These are phyloP conservation scores for Didymellaceae sp. DNA, from an alignment of 2,329 filamentous ascomycete species.

Conservation along the genomic window DNA sequence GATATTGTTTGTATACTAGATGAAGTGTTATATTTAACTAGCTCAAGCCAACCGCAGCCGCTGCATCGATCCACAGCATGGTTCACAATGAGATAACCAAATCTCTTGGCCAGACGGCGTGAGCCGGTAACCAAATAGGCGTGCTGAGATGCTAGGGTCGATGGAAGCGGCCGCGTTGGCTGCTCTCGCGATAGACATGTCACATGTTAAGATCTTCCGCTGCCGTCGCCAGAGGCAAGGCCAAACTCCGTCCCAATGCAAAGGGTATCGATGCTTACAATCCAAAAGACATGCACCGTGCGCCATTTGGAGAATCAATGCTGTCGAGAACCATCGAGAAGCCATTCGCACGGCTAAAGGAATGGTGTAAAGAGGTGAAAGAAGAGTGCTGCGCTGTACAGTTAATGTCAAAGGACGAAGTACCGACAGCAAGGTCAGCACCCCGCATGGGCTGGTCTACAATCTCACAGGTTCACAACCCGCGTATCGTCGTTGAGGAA, in stretches of 20 bases:
- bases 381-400: slow-evolving; percentile 13
- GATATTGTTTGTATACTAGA: neutral
- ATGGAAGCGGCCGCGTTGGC: neutral
- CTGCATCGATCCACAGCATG: slow-evolving; percentile 1
- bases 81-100: slow-evolving; percentile 8
- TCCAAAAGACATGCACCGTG: slow-evolving; percentile 24
- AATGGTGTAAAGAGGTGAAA: slow-evolving; percentile 2
- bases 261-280: slow-evolving; percentile 36
- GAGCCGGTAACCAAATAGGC: neutral
- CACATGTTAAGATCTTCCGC: slow-evolving; percentile 11
- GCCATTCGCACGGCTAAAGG: neutral
- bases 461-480: slow-evolving; percentile 46
- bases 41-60: slow-evolving; percentile 1
- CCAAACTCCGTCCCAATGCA: slow-evolving; percentile 28
- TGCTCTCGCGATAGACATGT: slow-evolving; percentile 7
- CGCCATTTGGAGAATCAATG: slow-evolving; percentile 19
- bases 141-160: neutral
- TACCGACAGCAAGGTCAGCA: neutral
- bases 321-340: slow-evolving; percentile 1
- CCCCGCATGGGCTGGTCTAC: slow-evolving; percentile 3
- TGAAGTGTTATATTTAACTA: slow-evolving; percentile 3
- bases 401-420: slow-evolving; percentile 15
- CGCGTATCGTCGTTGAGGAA: slow-evolving; percentile 51
- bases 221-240: slow-evolving; percentile 4
- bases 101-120: slow-evolving; percentile 10